Evolutionary conservation across 768 basidiomycete genomes (phyloP).

Genomic region (Russula sp.): DNA sequence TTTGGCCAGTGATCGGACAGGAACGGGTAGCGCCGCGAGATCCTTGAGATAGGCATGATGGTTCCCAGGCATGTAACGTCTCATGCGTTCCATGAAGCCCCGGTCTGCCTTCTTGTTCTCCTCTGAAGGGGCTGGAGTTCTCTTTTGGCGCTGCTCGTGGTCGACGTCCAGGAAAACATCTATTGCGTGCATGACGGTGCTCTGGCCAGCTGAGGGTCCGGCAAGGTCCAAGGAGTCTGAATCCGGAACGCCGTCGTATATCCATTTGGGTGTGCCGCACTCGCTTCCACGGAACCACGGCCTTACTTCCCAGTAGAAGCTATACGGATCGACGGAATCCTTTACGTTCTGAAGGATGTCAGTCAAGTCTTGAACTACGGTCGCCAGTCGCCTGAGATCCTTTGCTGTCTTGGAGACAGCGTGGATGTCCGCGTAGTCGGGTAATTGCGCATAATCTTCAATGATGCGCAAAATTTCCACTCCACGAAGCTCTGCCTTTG

Average conservation of each 20-base stretch:
- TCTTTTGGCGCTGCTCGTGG: constrained; percentile 70
- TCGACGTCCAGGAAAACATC: constrained; percentile 88
- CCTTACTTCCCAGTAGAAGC: constrained; percentile 86
- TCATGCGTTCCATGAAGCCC: constrained; percentile 91
- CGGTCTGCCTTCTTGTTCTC: constrained; percentile 63
- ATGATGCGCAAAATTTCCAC: constrained; percentile 84
- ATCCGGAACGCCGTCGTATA: constrained; percentile 73
- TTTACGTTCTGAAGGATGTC: constrained; percentile 67
- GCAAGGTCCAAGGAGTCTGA: constrained; percentile 61
- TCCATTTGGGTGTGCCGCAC: constrained; percentile 53
- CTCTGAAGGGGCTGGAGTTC: constrained; percentile 66
- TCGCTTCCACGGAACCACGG: constrained; percentile 83
- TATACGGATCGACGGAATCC: constrained; percentile 71
- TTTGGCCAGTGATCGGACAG: constrained; percentile 60
- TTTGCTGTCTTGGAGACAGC: constrained; percentile 64
- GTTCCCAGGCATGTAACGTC: constrained; percentile 90
- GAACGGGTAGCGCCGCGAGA: constrained; percentile 56
- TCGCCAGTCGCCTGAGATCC: constrained; percentile 66
- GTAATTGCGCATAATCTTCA: constrained; percentile 78
- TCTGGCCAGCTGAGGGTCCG: constrained; percentile 94
- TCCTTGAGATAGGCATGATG: constrained; percentile 82
- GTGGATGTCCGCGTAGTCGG: constrained; percentile 59
- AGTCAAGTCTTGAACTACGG: constrained; percentile 70
- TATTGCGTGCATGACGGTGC: constrained; percentile 81
- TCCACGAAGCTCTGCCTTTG: constrained; percentile 80